Evolutionary conservation across 2,329 filamentous ascomycete genomes (phyloP).

Genomic region (Fusarium pseudonygamai): DNA sequence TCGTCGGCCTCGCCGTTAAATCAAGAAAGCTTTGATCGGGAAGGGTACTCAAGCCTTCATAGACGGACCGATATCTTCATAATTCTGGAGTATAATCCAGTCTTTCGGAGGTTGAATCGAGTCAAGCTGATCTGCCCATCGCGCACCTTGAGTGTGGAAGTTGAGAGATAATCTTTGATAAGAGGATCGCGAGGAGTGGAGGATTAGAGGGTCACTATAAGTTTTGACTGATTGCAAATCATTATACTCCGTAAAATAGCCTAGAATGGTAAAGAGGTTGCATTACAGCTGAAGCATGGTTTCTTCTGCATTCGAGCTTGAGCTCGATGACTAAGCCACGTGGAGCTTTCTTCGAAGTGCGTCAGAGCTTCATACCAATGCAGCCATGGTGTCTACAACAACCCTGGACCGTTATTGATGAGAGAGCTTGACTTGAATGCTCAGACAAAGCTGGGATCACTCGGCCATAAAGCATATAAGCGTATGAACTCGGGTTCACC

Average conservation of each 20-base stretch:
- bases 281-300: background rate
- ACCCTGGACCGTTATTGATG: conserved; percentile 18
- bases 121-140: background rate
- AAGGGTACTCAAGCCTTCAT: too few species aligned
- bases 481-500: background rate
- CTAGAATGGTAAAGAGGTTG: background rate
- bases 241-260: background rate
- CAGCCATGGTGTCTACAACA: conserved; percentile 43
- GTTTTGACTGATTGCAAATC: background rate
- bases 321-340: conserved; percentile 38
- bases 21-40: background rate
- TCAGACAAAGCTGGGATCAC: conserved; percentile 16
- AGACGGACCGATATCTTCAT: background rate
- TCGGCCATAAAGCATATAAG: background rate
- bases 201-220: background rate
- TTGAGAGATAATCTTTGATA: background rate
- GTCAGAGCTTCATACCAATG: conserved; percentile 36
- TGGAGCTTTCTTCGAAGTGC: conserved; percentile 28
- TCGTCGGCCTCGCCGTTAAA: background rate
- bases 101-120: background rate
- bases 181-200: background rate
- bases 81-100: background rate
- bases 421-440: conserved; percentile 11
- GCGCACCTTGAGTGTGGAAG: background rate
- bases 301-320: background rate